A percentile compares a stretch with the other conserved stretches of the same genome.
phyloP scores from a whole-genome alignment of 73 alveolate genomes.

The Chromera velia region DNA sequence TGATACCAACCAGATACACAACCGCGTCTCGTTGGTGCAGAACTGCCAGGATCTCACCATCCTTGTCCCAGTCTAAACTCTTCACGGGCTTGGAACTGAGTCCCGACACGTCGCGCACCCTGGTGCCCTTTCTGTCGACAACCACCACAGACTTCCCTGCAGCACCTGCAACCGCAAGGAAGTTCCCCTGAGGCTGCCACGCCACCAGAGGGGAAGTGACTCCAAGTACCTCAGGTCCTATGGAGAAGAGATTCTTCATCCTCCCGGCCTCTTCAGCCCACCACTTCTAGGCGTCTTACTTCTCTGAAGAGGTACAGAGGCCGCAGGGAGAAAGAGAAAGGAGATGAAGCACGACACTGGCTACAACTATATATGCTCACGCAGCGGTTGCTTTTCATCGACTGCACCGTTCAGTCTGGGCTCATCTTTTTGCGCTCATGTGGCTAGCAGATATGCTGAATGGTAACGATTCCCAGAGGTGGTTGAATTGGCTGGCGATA shows the following conservation, averaged over 20 bases:
- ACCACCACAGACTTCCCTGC: background rate
- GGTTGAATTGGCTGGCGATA: too few species aligned
- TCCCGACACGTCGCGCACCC: conserved; percentile 66
- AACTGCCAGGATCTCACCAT: conserved; percentile 89
- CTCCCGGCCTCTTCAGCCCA: too few species aligned
- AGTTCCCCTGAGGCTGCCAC: conserved; percentile 25
- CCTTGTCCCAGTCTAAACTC: conserved; percentile 85
- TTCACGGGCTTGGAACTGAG: conserved; percentile 66
- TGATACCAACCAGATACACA: conserved; percentile 8
- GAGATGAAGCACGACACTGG: too few species aligned
- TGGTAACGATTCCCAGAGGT: too few species aligned
- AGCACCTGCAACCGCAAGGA: conserved; percentile 13
- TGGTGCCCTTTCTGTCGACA: conserved; percentile 68
- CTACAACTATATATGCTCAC: too few species aligned
- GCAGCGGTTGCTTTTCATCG: too few species aligned
- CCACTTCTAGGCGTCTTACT: too few species aligned
- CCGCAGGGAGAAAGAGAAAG: too few species aligned
- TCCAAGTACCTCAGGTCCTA: conserved; percentile 37
- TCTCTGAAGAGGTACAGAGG: too few species aligned
- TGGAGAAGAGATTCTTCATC: conserved; percentile 44
- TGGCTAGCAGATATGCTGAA: too few species aligned
- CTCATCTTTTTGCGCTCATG: too few species aligned
- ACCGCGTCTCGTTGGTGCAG: conserved; percentile 62
- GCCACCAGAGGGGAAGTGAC: conserved; percentile 12
- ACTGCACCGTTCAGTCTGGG: too few species aligned